Conservation (phyloP, 2,329 filamentous ascomycete species). For the Rachicladosporium sp. region DNA sequence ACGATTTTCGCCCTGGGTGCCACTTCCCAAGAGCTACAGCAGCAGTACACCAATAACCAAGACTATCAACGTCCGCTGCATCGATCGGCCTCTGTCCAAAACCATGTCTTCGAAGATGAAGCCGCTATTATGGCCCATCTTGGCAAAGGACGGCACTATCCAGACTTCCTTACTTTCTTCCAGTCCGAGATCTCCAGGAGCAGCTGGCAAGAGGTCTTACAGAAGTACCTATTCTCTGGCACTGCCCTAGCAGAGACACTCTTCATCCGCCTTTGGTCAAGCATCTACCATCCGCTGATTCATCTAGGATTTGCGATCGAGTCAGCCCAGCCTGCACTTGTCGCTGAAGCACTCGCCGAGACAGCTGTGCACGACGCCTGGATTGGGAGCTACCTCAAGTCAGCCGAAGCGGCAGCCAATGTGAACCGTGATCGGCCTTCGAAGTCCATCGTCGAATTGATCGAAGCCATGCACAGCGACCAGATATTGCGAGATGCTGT, state of each 20-base stretch:
- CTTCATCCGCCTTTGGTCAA: slow-evolving; percentile 54
- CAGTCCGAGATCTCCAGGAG: slow-evolving; percentile 55
- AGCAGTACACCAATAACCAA: slow-evolving; percentile 52
- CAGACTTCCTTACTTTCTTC: slow-evolving; percentile 67
- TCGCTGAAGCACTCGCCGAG: slow-evolving; percentile 71
- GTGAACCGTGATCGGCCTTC: slow-evolving; percentile 8
- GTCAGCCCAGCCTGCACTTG: slow-evolving; percentile 66
- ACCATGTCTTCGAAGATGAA: slow-evolving; percentile 28
- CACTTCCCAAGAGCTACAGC: slow-evolving; percentile 44
- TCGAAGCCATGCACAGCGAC: slow-evolving; percentile 47
- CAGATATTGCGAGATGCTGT: slow-evolving; percentile 44
- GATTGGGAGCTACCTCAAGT: slow-evolving; percentile 42
- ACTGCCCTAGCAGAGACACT: slow-evolving; percentile 56
- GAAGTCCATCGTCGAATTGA: slow-evolving; percentile 43
- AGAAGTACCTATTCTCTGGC: slow-evolving; percentile 56
- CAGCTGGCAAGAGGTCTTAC: slow-evolving; percentile 50
- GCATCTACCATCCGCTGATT: slow-evolving; percentile 68
- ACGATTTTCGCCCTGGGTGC: slow-evolving; percentile 67
- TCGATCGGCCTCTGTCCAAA: no score
- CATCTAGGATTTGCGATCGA: slow-evolving; percentile 78
- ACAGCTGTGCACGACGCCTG: slow-evolving; percentile 52
- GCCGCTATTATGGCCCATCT: slow-evolving; percentile 46
- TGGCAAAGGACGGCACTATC: slow-evolving; percentile 53
- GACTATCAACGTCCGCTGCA: slow-evolving; percentile 49
- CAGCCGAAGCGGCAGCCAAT: slow-evolving; percentile 38